Evolutionary conservation across 768 basidiomycete species (phyloP), one percentile per base, ranked within the genome.

Genomic region (Leccinum subtestaceum): DNA sequence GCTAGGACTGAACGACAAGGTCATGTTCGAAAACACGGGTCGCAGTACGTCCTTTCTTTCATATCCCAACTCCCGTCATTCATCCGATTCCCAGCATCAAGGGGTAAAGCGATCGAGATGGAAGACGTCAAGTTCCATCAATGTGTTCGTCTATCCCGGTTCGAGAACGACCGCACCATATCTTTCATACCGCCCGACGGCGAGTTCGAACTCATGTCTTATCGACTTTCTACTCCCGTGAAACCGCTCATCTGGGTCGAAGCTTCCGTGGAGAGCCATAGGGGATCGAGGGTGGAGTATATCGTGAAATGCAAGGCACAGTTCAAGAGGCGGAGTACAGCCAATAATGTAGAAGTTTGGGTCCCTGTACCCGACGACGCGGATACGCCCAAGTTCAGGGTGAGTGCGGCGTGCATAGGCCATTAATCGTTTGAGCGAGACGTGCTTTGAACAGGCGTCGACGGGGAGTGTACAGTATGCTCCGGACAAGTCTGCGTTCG

Each of bases 41-140:
- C 83, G 97, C 67, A 93, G 94, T 95, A 71, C 69, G 91, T 80
- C 34, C 13, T 56, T 3, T n/a, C 12, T 6, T 19, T 25, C 10
- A 6, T 2, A 9, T 21, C 31, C 31, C 31, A 11, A 4, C 11
- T 32, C 31, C 45, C 31, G 40, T 53, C 3, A 11, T 54, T 31
- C 52, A 38, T 29, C 29, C 12, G 31, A 51, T 32, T 48, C 43
- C 8, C 17, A 58, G 59, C 63, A 50, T 31, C 73, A 88, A 86
- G 96, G 12, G 96, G 96, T 12, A 99, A 98, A 75, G 89, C 97
- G 2, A 97, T 99, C 65, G 97, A 99, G 76, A 97, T 99, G 91
- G 97, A 99, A 73, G 97, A 98, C 68, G 93, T 98, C 78, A 98
- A 98, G 73, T 99, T 99, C 78, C 97, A 99, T 70, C 97, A 99